phyloP scores from a whole-genome alignment of 2,329 filamentous ascomycete genomes.

The Microsporum ferrugineum region DNA sequence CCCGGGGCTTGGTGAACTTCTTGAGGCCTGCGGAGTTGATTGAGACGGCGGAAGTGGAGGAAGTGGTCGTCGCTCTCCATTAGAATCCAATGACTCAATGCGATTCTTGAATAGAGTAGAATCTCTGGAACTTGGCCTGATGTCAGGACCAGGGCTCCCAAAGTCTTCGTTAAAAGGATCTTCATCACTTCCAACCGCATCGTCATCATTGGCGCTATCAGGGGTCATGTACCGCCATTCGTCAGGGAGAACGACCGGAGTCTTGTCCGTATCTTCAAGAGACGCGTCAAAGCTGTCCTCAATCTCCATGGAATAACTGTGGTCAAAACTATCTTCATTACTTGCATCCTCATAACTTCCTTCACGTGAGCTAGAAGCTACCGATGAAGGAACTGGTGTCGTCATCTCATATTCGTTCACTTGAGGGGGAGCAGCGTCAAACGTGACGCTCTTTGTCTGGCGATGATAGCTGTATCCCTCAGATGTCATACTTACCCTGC shows the following conservation, averaged over 20 bases:
- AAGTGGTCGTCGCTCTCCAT: conserved; percentile 70
- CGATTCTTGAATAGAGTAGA: conserved; percentile 40
- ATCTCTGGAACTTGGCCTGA: conserved; percentile 38
- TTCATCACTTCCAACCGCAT: conserved; percentile 45
- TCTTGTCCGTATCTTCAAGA: conserved; percentile 91
- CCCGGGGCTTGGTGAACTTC: conserved; percentile 36
- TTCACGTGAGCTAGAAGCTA: conserved; percentile 79
- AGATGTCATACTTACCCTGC: conserved; percentile 21
- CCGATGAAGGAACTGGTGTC: conserved; percentile 87
- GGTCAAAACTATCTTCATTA: conserved; percentile 54
- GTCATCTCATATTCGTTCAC: conserved; percentile 98
- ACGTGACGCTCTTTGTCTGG: conserved; percentile 93
- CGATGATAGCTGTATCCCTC: conserved; percentile 50
- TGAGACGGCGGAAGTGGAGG: conserved; percentile 62
- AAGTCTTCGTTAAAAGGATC: conserved; percentile 55
- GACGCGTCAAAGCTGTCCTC: conserved; percentile 95
- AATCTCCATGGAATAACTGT: conserved; percentile 49
- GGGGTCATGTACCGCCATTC: conserved; percentile 79
- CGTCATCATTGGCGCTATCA: conserved; percentile 44
- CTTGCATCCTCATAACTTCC: conserved; percentile 79
- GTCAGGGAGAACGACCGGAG: conserved; percentile 91
- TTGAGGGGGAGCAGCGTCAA: conserved; percentile 83
- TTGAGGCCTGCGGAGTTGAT: conserved; percentile 39
- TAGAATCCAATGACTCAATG: conserved; percentile 64
- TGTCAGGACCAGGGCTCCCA: conserved; percentile 54